Evolutionary conservation across 148 eudicot genomes (phyloP).

Genomic region (Amaranthus palmeri): DNA sequence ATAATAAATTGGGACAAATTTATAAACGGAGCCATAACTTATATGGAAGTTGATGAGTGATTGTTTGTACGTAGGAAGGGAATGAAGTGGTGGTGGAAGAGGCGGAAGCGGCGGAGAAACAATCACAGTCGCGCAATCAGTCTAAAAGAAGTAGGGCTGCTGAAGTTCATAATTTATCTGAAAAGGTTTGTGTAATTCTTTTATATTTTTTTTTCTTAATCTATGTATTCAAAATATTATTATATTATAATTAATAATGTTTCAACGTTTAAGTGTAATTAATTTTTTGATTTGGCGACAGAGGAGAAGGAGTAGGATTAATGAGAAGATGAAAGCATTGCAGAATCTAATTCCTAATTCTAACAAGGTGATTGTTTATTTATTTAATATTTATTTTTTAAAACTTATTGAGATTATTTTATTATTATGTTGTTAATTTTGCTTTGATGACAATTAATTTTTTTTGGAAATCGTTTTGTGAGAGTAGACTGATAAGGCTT

Average conservation of each 20-base stretch:
- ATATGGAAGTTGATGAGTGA: too few relatives aligned
- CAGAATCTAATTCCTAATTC: conserved; percentile 89
- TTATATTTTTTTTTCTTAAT: not conserved
- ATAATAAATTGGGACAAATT: too few relatives aligned
- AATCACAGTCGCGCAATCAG: conserved; percentile 32
- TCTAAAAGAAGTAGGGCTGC: conserved; percentile 84
- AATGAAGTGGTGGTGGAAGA: conserved; percentile 45
- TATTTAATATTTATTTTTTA: not conserved
- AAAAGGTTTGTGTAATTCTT: conserved; percentile 41
- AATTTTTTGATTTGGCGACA: conserved; percentile 23
- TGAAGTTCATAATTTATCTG: conserved; percentile 86
- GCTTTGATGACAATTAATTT: not conserved
- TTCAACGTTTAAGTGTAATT: not conserved
- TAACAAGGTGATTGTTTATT: conserved; percentile 53
- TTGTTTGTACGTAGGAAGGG: conserved; percentile 38
- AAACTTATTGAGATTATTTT: not conserved
- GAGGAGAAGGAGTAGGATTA: conserved; percentile 91
- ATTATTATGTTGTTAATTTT: not conserved
- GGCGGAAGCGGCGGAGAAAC: conserved; percentile 22
- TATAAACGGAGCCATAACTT: too few relatives aligned
- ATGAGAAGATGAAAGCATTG: conserved; percentile 94
- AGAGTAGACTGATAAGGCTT: conserved; percentile 86
- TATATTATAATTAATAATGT: not conserved
- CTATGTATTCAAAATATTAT: not conserved
- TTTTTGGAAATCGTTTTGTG: not conserved